Percentiles rank a stretch among this genome's conserved stretches.
Evolutionary conservation across 257 asterid species (phyloP).

Genomic region (Lycium ferocissimum): DNA sequence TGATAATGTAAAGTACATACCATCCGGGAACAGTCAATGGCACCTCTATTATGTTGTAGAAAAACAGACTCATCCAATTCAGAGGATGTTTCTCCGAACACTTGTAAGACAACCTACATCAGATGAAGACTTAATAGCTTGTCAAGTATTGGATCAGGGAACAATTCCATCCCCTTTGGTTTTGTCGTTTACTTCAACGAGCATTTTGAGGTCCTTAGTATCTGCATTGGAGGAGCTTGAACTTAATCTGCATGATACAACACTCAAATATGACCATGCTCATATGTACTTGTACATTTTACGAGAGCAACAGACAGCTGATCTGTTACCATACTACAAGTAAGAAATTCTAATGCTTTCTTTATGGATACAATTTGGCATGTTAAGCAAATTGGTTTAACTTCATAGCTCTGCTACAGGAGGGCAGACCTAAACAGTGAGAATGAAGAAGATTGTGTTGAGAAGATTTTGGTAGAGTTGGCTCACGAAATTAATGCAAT

Average conservation of each 20-base stretch:
- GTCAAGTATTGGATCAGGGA: constrained; percentile 66
- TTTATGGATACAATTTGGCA: background rate
- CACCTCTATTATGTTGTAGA: constrained; percentile 89
- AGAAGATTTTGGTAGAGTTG: constrained; percentile 67
- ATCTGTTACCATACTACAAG: constrained; percentile 84
- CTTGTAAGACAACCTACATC: constrained; percentile 91
- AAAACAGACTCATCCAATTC: constrained; percentile 61
- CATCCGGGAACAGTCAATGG: constrained; percentile 99
- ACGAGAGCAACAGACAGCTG: constrained; percentile 86
- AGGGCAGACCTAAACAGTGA: constrained; percentile 55
- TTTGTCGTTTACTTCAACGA: constrained; percentile 84
- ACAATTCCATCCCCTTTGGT: constrained; percentile 61
- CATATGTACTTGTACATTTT: constrained; percentile 88
- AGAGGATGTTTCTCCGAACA: constrained; percentile 91
- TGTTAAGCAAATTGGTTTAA: background rate
- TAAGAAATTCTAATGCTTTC: constrained; percentile 39
- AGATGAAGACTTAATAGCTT: constrained; percentile 67
- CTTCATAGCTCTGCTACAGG: constrained; percentile 51
- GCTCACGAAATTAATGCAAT: constrained; percentile 75
- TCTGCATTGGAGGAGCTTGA: constrained; percentile 99
- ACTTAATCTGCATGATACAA: constrained; percentile 86
- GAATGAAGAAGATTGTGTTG: constrained; percentile 69
- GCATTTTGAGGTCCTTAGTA: constrained; percentile 81
- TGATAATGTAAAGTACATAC: constrained; percentile 77
- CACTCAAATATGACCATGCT: constrained; percentile 88